Evolutionary conservation across 345 rosid species (phyloP).

Genomic region (Diplotaxis tenuifolia): DNA sequence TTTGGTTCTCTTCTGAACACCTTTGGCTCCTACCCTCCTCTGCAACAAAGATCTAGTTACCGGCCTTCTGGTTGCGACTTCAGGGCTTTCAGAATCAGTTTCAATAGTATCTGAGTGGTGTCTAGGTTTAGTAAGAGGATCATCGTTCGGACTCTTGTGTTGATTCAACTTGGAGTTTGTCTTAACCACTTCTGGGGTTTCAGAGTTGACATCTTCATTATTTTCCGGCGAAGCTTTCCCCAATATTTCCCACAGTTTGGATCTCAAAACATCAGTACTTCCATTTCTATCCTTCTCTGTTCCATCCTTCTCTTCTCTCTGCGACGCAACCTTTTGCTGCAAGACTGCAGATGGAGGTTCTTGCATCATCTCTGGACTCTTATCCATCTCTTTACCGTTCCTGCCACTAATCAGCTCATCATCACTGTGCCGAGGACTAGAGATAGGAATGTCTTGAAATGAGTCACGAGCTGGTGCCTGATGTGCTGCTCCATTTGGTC

Average conservation of each 20-base stretch:
- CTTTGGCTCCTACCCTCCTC: constrained; percentile 44
- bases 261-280: constrained; percentile 65
- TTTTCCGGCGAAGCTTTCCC: constrained; percentile 62
- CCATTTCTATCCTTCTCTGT: constrained; percentile 38
- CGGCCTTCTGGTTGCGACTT: constrained; percentile 48
- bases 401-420: constrained; percentile 37
- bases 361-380: constrained; percentile 41
- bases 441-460: constrained; percentile 28
- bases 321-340: constrained; percentile 37
- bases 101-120: constrained; percentile 75
- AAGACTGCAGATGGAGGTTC: constrained; percentile 51
- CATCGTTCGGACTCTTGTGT: constrained; percentile 31
- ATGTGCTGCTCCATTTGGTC: constrained; percentile 29
- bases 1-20: constrained; percentile 36
- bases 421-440: constrained; percentile 40
- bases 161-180: constrained; percentile 40
- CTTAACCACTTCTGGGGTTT: constrained; percentile 39
- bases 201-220: constrained; percentile 48
- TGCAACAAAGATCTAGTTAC: constrained; percentile 56
- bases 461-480: constrained; percentile 36
- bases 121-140: constrained; percentile 40
- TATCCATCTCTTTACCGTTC: constrained; percentile 37
- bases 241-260: constrained; percentile 74
- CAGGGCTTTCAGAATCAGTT: constrained; percentile 72
- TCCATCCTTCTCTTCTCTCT: constrained; percentile 37